Base-by-base conservation (phyloP, 176 grass and related monocot genomes). In the Puccinellia tenuiflora region DNA sequence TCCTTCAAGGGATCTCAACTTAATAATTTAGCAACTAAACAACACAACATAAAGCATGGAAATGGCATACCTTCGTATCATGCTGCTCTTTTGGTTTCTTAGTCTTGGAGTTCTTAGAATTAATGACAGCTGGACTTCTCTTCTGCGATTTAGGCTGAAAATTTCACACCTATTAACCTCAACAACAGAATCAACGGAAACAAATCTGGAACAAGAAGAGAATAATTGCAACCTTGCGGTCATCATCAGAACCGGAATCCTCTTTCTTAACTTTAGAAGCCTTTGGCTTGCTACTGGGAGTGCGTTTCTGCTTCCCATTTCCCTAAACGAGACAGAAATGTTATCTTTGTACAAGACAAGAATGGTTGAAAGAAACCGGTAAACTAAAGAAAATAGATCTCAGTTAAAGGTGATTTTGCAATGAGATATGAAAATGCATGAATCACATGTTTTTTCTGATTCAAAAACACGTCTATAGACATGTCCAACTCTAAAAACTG, bases 211-310 rank as follows among this genome's bases (percentile, higher is more conserved):
- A 30, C 22, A 66, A 30, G 25, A 51, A 25, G 28, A 74, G 70
- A 73, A 73, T 3, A 74, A 51, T 12, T 51, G 45, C 17, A 20
- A 74, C 70, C 45, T 74, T 51, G 70, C 42, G 67, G 55, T 73
- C 78, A 34, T 79, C 79, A 53, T 85, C 88, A 16, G 73, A 83
- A 42, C 66, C 18, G 0, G 3, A 6, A 56, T 87, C 80, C 78
- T 86, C 81, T 75, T 85, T 94, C 81, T 89, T 89, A 35, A 65
- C 60, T 79, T 87, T 88, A 67, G 85, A 88, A 86, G 45, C 34
- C 77, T 87, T 89, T 7, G 9, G 14, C 48, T 81, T 88, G 29
- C 79, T 85, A 47, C 62, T 91, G 11, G 0, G 15, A 26, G 35
- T 61, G 40, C 37, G 42, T 72, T 78, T 86, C 81, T 64, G 79